Conservation (phyloP, 805 yeast species). For the Metschnikowia anglica region DNA sequence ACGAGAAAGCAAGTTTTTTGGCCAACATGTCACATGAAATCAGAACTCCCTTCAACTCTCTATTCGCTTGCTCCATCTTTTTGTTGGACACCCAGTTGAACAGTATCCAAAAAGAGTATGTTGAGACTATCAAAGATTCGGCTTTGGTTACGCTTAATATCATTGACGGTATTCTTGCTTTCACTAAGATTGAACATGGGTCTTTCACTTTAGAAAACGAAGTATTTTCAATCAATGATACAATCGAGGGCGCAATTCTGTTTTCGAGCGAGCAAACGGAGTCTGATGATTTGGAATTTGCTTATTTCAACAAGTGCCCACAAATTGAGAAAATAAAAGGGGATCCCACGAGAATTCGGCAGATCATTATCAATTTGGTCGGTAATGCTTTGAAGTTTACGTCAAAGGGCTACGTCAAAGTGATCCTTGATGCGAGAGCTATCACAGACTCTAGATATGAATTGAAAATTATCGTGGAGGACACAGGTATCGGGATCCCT, state of each 20-base stretch:
- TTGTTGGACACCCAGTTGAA: constrained; percentile 48
- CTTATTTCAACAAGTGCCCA: constrained; percentile 42
- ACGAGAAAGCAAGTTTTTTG: constrained; percentile 53
- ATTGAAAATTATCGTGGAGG: constrained; percentile 41
- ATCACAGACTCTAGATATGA: constrained; percentile 35
- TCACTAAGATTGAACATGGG: constrained; percentile 56
- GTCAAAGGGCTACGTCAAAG: constrained; percentile 40
- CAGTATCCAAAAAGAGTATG: constrained; percentile 48
- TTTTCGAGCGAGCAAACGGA: constrained; percentile 49
- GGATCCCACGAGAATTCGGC: constrained; percentile 51
- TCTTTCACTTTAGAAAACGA: constrained; percentile 45
- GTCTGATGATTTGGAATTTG: constrained; percentile 44
- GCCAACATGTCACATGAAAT: constrained; percentile 59
- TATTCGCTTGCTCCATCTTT: constrained; percentile 49
- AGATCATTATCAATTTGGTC: constrained; percentile 49
- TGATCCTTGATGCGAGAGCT: constrained; percentile 33
- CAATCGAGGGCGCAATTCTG: constrained; percentile 49
- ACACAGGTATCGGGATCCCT: constrained; percentile 57
- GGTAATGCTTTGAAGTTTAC: constrained; percentile 58
- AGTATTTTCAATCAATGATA: constrained; percentile 45
- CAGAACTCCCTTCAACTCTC: constrained; percentile 54
- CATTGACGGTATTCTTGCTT: constrained; percentile 54
- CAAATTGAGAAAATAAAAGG: constrained; percentile 42
- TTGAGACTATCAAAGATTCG: constrained; percentile 50
- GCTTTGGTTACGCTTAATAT: constrained; percentile 53